Evolutionary conservation across 2,329 filamentous ascomycete species (phyloP).

Genomic region (Apiospora pterosperma): DNA sequence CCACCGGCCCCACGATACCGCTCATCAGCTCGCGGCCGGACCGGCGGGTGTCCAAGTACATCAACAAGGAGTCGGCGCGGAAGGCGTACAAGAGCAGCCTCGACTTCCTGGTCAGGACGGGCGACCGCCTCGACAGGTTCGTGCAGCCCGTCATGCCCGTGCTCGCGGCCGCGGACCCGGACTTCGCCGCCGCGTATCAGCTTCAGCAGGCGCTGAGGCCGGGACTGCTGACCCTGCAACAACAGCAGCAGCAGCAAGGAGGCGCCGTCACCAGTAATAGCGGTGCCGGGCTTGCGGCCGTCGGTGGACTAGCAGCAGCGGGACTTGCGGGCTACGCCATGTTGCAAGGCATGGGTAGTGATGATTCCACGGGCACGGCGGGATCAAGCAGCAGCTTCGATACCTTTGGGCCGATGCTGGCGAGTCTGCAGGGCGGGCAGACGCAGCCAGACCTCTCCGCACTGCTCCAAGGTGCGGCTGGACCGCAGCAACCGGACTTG

Average conservation of each 20-base stretch:
- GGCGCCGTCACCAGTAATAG: not conserved
- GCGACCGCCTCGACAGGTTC: constrained; percentile 1
- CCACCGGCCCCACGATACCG: not conserved
- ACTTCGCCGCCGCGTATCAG: constrained; percentile 5
- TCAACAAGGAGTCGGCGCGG: constrained; percentile 8
- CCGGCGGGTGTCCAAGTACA: not conserved
- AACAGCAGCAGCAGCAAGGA: not conserved
- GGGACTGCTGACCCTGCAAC: no score
- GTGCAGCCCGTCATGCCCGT: constrained; percentile 8
- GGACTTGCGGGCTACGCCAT: not conserved
- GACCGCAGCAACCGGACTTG: not conserved
- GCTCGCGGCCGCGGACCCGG: constrained; percentile 1
- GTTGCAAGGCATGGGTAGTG: not conserved
- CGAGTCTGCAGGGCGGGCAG: not conserved
- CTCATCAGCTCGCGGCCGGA: not conserved
- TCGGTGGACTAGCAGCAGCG: not conserved
- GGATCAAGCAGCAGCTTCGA: not conserved
- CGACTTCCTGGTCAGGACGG: constrained; percentile 3
- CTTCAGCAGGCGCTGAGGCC: not conserved
- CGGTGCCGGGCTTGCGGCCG: not conserved
- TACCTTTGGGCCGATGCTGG: not conserved
- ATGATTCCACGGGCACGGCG: not conserved
- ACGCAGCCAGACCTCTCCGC: not conserved
- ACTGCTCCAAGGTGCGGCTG: not conserved
- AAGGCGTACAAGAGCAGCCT: constrained; percentile 6